phyloP scores from a whole-genome alignment of 2,329 filamentous ascomycete genomes.

The Aspergillus carbonarius region DNA sequence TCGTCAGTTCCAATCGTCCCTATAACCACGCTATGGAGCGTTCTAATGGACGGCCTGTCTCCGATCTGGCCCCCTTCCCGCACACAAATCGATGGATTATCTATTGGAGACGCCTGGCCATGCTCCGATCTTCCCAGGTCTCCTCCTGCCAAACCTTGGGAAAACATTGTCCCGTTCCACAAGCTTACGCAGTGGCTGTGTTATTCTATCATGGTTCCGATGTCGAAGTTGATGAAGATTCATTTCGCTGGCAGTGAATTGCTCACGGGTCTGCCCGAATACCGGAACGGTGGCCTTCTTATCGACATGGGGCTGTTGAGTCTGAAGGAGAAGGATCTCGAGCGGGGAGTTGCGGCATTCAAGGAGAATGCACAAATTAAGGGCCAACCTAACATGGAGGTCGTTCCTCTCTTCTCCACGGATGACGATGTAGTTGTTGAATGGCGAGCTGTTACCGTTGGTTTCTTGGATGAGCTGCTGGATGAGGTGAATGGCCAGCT shows the following conservation, averaged over 20 bases:
- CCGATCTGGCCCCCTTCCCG: conserved; percentile 87
- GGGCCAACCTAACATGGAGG: conserved; percentile 69
- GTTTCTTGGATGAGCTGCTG: conserved; percentile 69
- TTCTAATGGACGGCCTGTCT: conserved; percentile 81
- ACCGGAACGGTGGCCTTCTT: conserved; percentile 86
- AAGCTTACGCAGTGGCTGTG: conserved; percentile 94
- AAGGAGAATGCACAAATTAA: conserved; percentile 69
- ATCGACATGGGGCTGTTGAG: conserved; percentile 80
- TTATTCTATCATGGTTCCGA: conserved; percentile 90
- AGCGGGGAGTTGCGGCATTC: conserved; percentile 70
- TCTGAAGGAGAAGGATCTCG: conserved; percentile 67
- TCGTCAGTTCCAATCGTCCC: conserved; percentile 84
- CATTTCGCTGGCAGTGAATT: conserved; percentile 79
- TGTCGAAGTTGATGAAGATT: conserved; percentile 76
- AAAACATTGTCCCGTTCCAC: conserved; percentile 85
- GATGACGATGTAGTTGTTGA: conserved; percentile 78
- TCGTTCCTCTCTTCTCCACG: conserved; percentile 70
- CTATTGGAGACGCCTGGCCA: conserved; percentile 92
- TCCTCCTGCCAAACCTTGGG: conserved; percentile 68
- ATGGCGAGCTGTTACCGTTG: conserved; percentile 74
- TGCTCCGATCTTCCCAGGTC: conserved; percentile 75
- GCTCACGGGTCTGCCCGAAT: conserved; percentile 85
- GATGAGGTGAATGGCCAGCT: conserved; percentile 68
- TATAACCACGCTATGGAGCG: conserved; percentile 83
- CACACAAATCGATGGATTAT: conserved; percentile 80